phyloP scores from a whole-genome alignment of 2,329 filamentous ascomycete species.

The Domatiomyces catenatus region DNA sequence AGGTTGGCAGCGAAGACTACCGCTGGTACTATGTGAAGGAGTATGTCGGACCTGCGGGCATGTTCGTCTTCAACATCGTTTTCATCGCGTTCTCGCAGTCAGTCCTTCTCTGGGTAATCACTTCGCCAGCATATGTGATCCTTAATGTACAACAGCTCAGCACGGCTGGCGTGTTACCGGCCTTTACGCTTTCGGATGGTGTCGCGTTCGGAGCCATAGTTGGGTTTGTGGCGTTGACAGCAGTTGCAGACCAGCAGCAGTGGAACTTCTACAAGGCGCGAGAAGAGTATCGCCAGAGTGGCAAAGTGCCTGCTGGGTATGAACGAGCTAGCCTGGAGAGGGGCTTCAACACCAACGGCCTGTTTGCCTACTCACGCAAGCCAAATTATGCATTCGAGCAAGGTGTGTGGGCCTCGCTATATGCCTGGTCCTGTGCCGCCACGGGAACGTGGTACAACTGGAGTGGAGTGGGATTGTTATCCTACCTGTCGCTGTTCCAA shows the following conservation, averaged over 20 bases:
- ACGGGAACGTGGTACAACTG: conserved; percentile 62
- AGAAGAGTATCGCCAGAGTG: conserved; percentile 54
- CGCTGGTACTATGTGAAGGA: conserved; percentile 67
- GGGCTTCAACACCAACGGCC: conserved; percentile 68
- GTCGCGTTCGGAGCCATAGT: conserved; percentile 41
- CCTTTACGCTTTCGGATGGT: conserved; percentile 27
- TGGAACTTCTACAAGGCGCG: conserved; percentile 83
- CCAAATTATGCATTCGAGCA: conserved; percentile 94
- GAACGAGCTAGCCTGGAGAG: conserved; percentile 66
- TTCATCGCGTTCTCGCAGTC: conserved; percentile 82
- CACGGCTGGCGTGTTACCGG: conserved; percentile 27
- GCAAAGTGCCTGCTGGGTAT: conserved; percentile 51
- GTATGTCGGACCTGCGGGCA: conserved; percentile 46
- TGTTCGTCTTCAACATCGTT: conserved; percentile 73
- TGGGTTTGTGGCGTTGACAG: conserved; percentile 49
- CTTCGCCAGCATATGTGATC: conserved; percentile 70
- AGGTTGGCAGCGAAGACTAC: conserved; percentile 83
- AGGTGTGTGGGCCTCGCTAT: conserved; percentile 71
- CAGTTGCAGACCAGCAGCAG: conserved; percentile 79
- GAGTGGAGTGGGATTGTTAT: conserved; percentile 53
- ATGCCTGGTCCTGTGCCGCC: conserved; percentile 71
- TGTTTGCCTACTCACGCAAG: conserved; percentile 81
- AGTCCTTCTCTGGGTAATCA: conserved; percentile 62
- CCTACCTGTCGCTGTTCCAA: conserved; percentile 70
- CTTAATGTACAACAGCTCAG: conserved; percentile 56